Percentiles rank a stretch among this genome's conserved stretches.
These are phyloP conservation scores for Fusarium miscanthi DNA, from an alignment of 2,329 filamentous ascomycete genomes.

Conservation along the genomic window DNA sequence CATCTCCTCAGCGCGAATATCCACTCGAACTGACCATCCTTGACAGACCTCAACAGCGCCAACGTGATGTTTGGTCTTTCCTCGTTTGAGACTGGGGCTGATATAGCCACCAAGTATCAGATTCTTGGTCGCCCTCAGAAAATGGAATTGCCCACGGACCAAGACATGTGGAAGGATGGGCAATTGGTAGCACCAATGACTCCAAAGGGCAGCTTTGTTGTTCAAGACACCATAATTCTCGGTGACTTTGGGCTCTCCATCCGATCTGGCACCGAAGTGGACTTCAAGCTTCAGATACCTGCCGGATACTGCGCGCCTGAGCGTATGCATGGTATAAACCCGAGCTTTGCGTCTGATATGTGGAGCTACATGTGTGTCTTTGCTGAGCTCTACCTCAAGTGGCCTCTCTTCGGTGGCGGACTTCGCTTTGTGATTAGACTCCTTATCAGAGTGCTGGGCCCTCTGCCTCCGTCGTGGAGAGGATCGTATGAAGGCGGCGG, in stretches of 20 bases:
- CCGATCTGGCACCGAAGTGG: neutral
- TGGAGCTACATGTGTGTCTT: neutral
- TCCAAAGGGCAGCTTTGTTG: neutral
- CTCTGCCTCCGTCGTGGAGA: neutral
- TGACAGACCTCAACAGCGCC: neutral
- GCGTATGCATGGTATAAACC: neutral
- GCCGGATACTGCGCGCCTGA: neutral
- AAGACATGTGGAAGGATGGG: rapidly evolving
- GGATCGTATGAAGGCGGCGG: neutral
- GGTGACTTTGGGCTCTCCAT: neutral
- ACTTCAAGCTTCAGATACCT: neutral
- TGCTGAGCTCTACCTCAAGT: neutral
- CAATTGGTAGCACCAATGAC: neutral
- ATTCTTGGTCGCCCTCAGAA: neutral
- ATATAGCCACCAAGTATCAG: neutral
- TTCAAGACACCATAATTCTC: neutral
- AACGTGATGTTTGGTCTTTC: neutral
- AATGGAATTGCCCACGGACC: neutral
- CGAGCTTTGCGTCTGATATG: neutral
- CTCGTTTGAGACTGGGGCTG: neutral
- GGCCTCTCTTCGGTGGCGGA: neutral
- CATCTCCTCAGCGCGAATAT: rapidly evolving
- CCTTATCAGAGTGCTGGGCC: neutral
- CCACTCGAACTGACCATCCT: rapidly evolving
- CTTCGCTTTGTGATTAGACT: rapidly evolving